These are phyloP conservation scores for Bertia moriformis DNA, from an alignment of 2,329 filamentous ascomycete genomes.

Conservation along the genomic window DNA sequence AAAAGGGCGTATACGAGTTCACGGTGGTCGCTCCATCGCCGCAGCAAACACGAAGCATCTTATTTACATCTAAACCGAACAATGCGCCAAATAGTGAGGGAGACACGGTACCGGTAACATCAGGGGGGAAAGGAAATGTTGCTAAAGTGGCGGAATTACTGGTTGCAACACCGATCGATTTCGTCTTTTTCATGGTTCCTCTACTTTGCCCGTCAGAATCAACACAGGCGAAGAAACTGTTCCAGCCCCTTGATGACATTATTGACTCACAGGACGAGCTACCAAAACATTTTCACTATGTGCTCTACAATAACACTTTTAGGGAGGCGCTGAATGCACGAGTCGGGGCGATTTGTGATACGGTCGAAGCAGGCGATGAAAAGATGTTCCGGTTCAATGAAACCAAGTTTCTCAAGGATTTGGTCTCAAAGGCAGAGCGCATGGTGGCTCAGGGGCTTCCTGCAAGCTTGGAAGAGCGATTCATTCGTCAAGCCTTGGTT, in stretches of 20 bases:
- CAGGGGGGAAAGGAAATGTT: slow-evolving; percentile 28
- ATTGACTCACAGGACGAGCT: slow-evolving; percentile 44
- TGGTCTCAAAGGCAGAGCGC: slow-evolving; percentile 58
- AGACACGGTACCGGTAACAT: slow-evolving; percentile 2
- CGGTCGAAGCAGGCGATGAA: slow-evolving; percentile 69
- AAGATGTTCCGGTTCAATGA: slow-evolving; percentile 70
- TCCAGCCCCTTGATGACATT: slow-evolving; percentile 58
- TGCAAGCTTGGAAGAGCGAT: slow-evolving; percentile 69
- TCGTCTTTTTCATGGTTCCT: slow-evolving; percentile 70
- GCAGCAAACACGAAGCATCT: slow-evolving; percentile 33
- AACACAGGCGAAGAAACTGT: slow-evolving; percentile 38
- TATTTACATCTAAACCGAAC: slow-evolving; percentile 23
- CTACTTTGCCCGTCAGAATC: slow-evolving; percentile 35
- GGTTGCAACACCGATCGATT: slow-evolving; percentile 71
- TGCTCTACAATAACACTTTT: slow-evolving; percentile 33
- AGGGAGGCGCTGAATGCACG: slow-evolving; percentile 43
- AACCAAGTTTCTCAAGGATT: slow-evolving; percentile 48
- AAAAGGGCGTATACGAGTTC: slow-evolving; percentile 44
- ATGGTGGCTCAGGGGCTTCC: slow-evolving; percentile 58
- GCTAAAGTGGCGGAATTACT: slow-evolving; percentile 61
- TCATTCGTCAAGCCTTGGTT: slow-evolving; percentile 63
- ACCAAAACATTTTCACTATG: slow-evolving; percentile 40
- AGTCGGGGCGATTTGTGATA: slow-evolving; percentile 63
- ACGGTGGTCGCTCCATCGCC: slow-evolving; percentile 36
- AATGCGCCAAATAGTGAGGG: slow-evolving; percentile 6